Evolutionary conservation across 2,329 filamentous ascomycete species (phyloP).

Genomic region (Verticillium dahliae): DNA sequence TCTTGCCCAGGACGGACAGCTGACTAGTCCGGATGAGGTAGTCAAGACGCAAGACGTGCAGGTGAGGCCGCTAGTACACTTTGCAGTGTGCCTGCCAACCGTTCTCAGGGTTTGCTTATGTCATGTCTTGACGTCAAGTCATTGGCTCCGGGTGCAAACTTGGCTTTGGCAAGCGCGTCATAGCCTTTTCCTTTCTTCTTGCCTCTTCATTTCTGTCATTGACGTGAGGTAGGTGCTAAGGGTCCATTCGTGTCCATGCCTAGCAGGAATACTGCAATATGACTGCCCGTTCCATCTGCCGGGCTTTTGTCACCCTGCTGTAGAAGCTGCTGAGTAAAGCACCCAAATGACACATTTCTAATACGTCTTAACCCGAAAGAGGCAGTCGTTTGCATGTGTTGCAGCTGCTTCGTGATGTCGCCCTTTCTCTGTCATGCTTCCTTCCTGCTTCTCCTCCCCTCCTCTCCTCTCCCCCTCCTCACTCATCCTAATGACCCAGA

Average conservation of each 20-base stretch:
- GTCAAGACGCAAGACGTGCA: slow-evolving; percentile 19
- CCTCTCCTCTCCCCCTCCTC: background rate
- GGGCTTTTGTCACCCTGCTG: background rate
- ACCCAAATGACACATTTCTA: background rate
- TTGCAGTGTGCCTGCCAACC: too few relatives aligned
- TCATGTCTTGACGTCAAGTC: background rate
- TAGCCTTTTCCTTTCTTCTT: background rate
- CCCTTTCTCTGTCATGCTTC: background rate
- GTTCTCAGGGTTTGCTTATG: background rate
- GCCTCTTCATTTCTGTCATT: background rate
- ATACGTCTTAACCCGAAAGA: background rate
- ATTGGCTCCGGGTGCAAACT: background rate
- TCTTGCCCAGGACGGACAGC: background rate
- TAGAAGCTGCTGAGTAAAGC: background rate
- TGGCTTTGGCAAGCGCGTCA: background rate
- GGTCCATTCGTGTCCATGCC: too few relatives aligned
- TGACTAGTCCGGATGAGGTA: slow-evolving; percentile 22
- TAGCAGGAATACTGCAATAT: background rate
- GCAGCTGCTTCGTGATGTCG: background rate
- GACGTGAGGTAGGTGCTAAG: too few relatives aligned
- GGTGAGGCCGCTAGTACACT: background rate
- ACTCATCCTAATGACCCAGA: background rate
- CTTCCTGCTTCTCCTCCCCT: background rate
- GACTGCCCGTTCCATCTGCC: background rate
- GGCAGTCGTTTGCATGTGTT: background rate